phyloP scores from a whole-genome alignment of 495 filamentous ascomycete species.

The Penicillium argentinense region DNA sequence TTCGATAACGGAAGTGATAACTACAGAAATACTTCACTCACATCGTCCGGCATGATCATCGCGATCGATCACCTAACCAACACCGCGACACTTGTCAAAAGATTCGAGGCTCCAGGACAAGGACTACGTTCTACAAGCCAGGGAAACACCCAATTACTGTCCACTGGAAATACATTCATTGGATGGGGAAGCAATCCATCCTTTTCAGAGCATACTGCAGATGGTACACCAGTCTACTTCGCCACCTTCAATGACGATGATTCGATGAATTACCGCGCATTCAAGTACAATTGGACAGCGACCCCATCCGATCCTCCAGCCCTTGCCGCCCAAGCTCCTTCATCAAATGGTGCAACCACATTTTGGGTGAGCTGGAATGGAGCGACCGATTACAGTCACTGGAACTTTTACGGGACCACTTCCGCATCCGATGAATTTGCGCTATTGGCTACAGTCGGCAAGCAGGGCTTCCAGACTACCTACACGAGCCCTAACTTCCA shows the following conservation, averaged over 20 bases:
- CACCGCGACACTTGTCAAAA: slow-evolving; percentile 32
- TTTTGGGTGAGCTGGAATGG: slow-evolving; percentile 15
- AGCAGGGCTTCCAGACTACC: slow-evolving; percentile 13
- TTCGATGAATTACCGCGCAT: slow-evolving; percentile 21
- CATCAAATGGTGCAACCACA: not conserved
- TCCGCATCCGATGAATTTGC: slow-evolving; percentile 5
- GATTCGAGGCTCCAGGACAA: slow-evolving; percentile 29
- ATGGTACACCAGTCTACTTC: slow-evolving; percentile 41
- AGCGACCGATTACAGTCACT: slow-evolving; percentile 3
- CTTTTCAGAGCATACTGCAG: slow-evolving; percentile 45
- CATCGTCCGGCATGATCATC: slow-evolving; percentile 49
- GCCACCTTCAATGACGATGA: slow-evolving; percentile 12
- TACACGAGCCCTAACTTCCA: slow-evolving; percentile 8
- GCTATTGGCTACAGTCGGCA: not conserved
- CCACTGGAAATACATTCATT: slow-evolving; percentile 45
- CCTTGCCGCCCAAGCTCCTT: not conserved
- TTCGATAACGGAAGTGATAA: slow-evolving; percentile 46
- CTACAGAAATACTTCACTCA: slow-evolving; percentile 21
- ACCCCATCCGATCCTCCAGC: slow-evolving; percentile 5
- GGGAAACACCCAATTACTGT: slow-evolving; percentile 52
- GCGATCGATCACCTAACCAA: slow-evolving; percentile 37
- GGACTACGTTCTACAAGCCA: slow-evolving; percentile 43
- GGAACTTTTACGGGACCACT: slow-evolving; percentile 1
- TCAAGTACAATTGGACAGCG: slow-evolving; percentile 17
- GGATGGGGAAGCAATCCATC: slow-evolving; percentile 50